phyloP scores from a whole-genome alignment of 257 asterid species.

The Gentiana dahurica region DNA sequence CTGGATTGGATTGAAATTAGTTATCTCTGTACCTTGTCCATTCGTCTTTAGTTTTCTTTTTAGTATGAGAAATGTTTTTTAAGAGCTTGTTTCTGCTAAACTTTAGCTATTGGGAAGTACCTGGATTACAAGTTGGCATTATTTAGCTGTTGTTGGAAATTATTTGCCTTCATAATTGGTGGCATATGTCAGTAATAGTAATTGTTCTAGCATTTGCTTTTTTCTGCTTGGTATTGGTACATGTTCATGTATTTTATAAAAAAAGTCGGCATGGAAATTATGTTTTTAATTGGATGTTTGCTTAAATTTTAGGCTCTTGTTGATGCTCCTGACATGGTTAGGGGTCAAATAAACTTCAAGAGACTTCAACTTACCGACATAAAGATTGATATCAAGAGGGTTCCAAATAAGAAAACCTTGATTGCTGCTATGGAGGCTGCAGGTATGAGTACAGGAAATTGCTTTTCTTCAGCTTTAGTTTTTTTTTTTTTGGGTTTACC shows the following conservation, averaged over 20 bases:
- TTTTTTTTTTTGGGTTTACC: not conserved
- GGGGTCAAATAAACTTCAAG: slow-evolving; percentile 89
- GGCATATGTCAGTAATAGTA: too few species aligned
- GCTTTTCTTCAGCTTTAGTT: not conserved
- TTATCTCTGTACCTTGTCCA: too few species aligned
- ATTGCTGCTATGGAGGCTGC: slow-evolving; percentile 95
- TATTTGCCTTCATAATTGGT: not conserved
- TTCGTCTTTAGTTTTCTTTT: too few species aligned
- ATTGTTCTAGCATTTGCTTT: too few species aligned
- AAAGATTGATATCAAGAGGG: slow-evolving; percentile 11
- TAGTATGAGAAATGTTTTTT: too few species aligned
- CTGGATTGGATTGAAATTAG: too few species aligned
- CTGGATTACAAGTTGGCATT: too few species aligned
- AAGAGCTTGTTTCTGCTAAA: too few species aligned
- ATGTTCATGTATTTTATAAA: not conserved
- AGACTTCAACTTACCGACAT: slow-evolving; percentile 81
- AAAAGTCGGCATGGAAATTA: too few species aligned
- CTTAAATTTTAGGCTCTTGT: slow-evolving; percentile 56
- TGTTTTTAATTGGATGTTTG: not conserved
- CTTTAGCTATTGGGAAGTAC: too few species aligned
- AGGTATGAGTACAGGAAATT: slow-evolving; percentile 28
- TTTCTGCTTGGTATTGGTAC: not conserved
- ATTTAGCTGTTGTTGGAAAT: too few species aligned
- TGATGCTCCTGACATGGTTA: slow-evolving; percentile 85
- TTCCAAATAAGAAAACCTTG: slow-evolving; percentile 72